Percentiles rank a stretch among this genome's conserved stretches.
Evolutionary conservation across 129 eudicot genomes (phyloP).

Genomic region (Artemisia annua): DNA sequence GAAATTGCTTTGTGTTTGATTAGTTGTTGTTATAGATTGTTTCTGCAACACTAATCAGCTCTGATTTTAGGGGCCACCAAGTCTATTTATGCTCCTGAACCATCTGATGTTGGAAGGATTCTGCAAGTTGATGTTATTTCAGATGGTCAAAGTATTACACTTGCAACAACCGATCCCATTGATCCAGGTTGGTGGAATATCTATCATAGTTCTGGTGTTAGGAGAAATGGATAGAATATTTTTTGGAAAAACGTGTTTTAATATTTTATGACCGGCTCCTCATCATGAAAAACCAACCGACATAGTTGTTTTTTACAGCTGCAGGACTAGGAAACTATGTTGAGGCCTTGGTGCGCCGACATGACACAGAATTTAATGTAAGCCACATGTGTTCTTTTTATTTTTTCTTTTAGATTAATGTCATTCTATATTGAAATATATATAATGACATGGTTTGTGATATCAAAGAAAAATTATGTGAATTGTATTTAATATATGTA

Average conservation of each 20-base stretch:
- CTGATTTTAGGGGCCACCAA: conserved; percentile 75
- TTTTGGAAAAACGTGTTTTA: no score
- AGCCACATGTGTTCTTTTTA: conserved; percentile 7
- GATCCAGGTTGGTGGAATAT: conserved; percentile 67
- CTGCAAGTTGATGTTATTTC: conserved; percentile 66
- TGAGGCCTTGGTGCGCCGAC: conserved; percentile 92
- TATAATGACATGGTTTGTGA: background rate
- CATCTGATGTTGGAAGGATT: conserved; percentile 82
- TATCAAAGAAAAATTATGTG: background rate
- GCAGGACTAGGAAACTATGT: conserved; percentile 98
- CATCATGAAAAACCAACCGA: background rate
- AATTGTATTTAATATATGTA: conserved; percentile 10
- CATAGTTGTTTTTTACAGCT: conserved; percentile 47
- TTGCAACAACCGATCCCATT: conserved; percentile 73
- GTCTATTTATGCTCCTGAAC: conserved; percentile 91
- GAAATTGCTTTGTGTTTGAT: background rate
- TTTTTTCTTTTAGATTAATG: background rate
- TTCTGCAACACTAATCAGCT: background rate
- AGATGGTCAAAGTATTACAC: conserved; percentile 47
- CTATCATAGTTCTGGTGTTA: background rate
- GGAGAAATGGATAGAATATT: no score
- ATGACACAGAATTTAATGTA: conserved; percentile 94
- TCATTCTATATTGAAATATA: background rate
- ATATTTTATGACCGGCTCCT: no score
- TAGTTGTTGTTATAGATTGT: background rate